phyloP scores from a whole-genome alignment of 2,329 filamentous ascomycete species.

The Xylaria sp. region DNA sequence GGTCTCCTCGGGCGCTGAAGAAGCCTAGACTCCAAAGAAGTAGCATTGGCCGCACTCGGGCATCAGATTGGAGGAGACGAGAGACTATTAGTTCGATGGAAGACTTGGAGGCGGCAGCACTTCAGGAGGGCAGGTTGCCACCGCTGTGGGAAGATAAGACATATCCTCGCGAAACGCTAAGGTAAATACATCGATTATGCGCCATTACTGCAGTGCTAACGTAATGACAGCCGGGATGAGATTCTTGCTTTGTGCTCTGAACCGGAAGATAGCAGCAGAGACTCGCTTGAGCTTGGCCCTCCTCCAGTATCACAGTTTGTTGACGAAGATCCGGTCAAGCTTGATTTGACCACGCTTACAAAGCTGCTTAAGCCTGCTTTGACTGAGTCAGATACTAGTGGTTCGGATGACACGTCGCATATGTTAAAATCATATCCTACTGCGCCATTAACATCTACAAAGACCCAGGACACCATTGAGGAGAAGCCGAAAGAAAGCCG shows the following conservation, averaged over 20 bases:
- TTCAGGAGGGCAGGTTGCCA: slow-evolving; percentile 67
- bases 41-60: slow-evolving; percentile 57
- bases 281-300: slow-evolving; percentile 76
- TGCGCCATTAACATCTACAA: slow-evolving; percentile 10
- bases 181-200: slow-evolving; percentile 55
- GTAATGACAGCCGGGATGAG: slow-evolving; percentile 64
- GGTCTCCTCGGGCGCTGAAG: slow-evolving; percentile 56
- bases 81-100: slow-evolving; percentile 57
- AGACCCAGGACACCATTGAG: slow-evolving; percentile 16
- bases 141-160: slow-evolving; percentile 77
- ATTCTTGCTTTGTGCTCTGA: slow-evolving; percentile 68
- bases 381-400: slow-evolving; percentile 27
- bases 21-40: slow-evolving; percentile 55
- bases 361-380: slow-evolving; percentile 34
- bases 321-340: slow-evolving; percentile 65
- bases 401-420: slow-evolving; percentile 13
- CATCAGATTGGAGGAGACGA: slow-evolving; percentile 66
- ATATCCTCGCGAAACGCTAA: slow-evolving; percentile 74
- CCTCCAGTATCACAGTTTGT: slow-evolving; percentile 69
- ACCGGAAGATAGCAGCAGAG: slow-evolving; percentile 60
- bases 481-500: slow-evolving; percentile 6
- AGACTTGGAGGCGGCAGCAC: slow-evolving; percentile 62
- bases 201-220: slow-evolving; percentile 39
- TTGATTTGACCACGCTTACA: slow-evolving; percentile 58
- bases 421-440: background rate